Base-by-base conservation (phyloP, 2,329 filamentous ascomycete genomes). In the Bipolaris gigantea region DNA sequence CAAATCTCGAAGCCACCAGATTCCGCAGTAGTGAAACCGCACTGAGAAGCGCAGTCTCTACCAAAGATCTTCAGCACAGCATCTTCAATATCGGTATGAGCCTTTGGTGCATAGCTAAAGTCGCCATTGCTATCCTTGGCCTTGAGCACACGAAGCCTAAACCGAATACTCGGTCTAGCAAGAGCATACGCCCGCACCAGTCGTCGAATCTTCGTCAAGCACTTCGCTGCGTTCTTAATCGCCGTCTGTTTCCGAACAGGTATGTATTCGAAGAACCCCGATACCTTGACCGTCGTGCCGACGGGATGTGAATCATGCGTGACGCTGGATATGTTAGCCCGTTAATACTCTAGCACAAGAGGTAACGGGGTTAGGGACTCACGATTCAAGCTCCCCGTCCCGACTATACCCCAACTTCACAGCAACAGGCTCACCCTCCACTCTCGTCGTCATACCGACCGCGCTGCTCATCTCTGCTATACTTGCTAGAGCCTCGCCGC, bases 401-500 rank as follows among this genome's bases (percentile, higher is more conserved):
- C 77, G 72, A 46, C 74, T 75, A 66, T 85, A 81, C 46, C 78
- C 81, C 48, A 85, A 67, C 30, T 69, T 74, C 5, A 77, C 76
- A 1, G 85, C 89, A 6, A 88, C 79, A 1, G 80, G 71, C 56
- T 91, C 87, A 2, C 79, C 79, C 30, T 82, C 76, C 2, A 84
- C 84, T 57, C 84, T 83, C 3, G 89, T 92, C 13, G 80, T 88
- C 46, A 92, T 75, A 7, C 74, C 76, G 39, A 92, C 55, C 2
- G 69, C 74, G 3, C 79, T 77, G 34, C 84, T 85, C 53, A 90
- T 68, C 38, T 82, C 79, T 55, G 84, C 86, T 54, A 81, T 80
- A 69, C 84, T 86, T 35, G 88, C 87, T 55, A 93, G 75, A 15
- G 89, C 89, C 66, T 90, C 84, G 18, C 89, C 89, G 33, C 89